Evolutionary conservation across 305 asterid genomes (phyloP).

Genomic region (Plantago rigida): DNA sequence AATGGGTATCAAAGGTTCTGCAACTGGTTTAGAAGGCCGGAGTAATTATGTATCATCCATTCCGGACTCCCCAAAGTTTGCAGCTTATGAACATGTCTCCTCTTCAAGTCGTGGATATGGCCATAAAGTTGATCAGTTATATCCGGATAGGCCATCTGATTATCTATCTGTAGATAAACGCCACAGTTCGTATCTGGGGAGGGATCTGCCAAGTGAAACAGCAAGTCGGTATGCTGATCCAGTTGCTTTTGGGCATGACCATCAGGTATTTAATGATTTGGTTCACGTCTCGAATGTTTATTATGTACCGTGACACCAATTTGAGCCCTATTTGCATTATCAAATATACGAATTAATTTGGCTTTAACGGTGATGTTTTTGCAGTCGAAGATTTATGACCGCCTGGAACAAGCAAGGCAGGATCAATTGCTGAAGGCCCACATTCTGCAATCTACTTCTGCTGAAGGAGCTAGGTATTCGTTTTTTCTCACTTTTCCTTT

Average conservation of each 20-base stretch:
- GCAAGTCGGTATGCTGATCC: constrained; percentile 61
- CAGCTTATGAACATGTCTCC: constrained; percentile 52
- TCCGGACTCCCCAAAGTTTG: constrained; percentile 62
- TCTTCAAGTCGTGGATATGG: constrained; percentile 66
- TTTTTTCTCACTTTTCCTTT: not conserved
- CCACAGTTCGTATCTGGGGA: constrained; percentile 55
- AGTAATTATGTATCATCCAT: constrained; percentile 55
- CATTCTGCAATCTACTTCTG: constrained; percentile 57
- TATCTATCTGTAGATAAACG: constrained; percentile 67
- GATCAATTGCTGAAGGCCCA: constrained; percentile 72
- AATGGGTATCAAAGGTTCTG: constrained; percentile 54
- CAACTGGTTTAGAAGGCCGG: constrained; percentile 66
- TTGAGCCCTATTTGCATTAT: not conserved
- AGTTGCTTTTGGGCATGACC: constrained; percentile 53
- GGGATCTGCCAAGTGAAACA: constrained; percentile 66
- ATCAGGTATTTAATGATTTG: constrained; percentile 50
- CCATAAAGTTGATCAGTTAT: constrained; percentile 64
- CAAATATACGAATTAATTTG: constrained; percentile 13
- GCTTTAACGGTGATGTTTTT: constrained; percentile 12
- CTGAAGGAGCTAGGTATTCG: constrained; percentile 74
- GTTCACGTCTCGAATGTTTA: constrained; percentile 16
- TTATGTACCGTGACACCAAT: constrained; percentile 1
- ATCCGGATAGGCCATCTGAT: constrained; percentile 62
- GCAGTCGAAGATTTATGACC: constrained; percentile 75
- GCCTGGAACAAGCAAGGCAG: constrained; percentile 63